These are phyloP conservation scores for Phlebiopsis gigantea DNA, from an alignment of 768 basidiomycete species.

Conservation along the genomic window DNA sequence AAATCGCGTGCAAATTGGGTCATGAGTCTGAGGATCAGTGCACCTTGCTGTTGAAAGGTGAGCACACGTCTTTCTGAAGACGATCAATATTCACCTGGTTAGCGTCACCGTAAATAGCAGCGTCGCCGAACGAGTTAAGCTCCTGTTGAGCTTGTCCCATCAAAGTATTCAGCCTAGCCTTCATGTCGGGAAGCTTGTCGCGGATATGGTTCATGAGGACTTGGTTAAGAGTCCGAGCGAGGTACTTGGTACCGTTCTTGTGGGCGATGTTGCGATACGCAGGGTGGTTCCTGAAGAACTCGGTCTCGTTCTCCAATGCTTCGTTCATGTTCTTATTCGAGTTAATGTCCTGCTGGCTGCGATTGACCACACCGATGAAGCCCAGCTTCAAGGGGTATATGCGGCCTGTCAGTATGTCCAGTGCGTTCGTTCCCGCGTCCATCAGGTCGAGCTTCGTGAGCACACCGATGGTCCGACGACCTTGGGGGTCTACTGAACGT, in stretches of 20 bases:
- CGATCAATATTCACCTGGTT: slow-evolving; percentile 54
- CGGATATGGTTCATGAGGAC: slow-evolving; percentile 96
- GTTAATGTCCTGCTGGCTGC: slow-evolving; percentile 97
- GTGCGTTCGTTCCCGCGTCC: slow-evolving; percentile 98
- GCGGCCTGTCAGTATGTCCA: slow-evolving; percentile 93
- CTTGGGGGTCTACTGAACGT: slow-evolving; percentile 91
- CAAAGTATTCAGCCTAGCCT: slow-evolving; percentile 92
- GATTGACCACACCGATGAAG: slow-evolving; percentile 96
- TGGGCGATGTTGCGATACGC: slow-evolving; percentile 95
- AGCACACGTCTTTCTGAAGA: slow-evolving; percentile 7
- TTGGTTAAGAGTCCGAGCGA: slow-evolving; percentile 91
- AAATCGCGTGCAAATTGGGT: slow-evolving; percentile 98
- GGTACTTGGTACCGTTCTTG: slow-evolving; percentile 94
- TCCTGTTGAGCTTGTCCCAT: slow-evolving; percentile 99
- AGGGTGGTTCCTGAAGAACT: slow-evolving; percentile 87
- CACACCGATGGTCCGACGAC: slow-evolving; percentile 93
- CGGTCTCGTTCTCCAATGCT: slow-evolving; percentile 77
- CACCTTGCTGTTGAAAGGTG: slow-evolving; percentile 57
- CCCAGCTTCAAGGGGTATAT: slow-evolving; percentile 98
- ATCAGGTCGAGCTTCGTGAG: slow-evolving; percentile 97
- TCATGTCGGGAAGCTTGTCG: slow-evolving; percentile 99
- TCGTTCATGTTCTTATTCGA: slow-evolving; percentile 79
- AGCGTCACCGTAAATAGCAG: slow-evolving; percentile 85
- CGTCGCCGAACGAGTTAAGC: slow-evolving; percentile 92
- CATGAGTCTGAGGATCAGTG: slow-evolving; percentile 91